These are phyloP conservation scores for Skeletonema potamos DNA, from an alignment of 108 stramenopile genomes.

Conservation along the genomic window DNA sequence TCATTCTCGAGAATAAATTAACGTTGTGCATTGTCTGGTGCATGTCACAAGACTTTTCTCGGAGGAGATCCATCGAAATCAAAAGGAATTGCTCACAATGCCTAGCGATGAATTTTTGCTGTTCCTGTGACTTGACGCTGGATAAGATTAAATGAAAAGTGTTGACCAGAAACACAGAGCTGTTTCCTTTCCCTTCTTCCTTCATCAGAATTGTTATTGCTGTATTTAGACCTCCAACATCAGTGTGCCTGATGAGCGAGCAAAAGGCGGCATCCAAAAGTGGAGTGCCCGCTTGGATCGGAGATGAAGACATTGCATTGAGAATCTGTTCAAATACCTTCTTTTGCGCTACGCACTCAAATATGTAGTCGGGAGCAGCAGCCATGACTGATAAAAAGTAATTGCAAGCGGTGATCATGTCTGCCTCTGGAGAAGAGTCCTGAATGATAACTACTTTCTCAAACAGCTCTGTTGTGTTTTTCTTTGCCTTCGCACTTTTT, in stretches of 20 bases:
- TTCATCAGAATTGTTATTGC: not conserved
- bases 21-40: not conserved
- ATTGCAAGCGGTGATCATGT: conserved; percentile 14
- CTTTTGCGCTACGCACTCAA: conserved; percentile 5
- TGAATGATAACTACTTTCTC: not conserved
- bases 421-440: not conserved
- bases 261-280: conserved; percentile 42
- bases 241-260: conserved; percentile 26
- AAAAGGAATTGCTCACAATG: conserved; percentile 19
- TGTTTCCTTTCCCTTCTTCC: not conserved
- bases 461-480: conserved; percentile 10
- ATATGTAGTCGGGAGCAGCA: conserved; percentile 3
- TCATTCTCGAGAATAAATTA: conserved; percentile 21
- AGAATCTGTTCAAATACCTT: conserved; percentile 18
- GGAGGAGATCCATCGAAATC: conserved; percentile 27
- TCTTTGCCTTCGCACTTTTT: not conserved
- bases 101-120: conserved; percentile 20
- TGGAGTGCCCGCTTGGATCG: not conserved
- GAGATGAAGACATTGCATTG: conserved; percentile 4
- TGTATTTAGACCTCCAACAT: conserved; percentile 11
- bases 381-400: conserved; percentile 38
- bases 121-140: conserved; percentile 27
- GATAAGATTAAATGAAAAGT: conserved; percentile 34
- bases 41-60: not conserved
- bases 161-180: conserved; percentile 20